A percentile compares a stretch with the other conserved stretches of the same genome.
Conservation (phyloP, 345 rosid genomes). For the Gossypium bickii region DNA sequence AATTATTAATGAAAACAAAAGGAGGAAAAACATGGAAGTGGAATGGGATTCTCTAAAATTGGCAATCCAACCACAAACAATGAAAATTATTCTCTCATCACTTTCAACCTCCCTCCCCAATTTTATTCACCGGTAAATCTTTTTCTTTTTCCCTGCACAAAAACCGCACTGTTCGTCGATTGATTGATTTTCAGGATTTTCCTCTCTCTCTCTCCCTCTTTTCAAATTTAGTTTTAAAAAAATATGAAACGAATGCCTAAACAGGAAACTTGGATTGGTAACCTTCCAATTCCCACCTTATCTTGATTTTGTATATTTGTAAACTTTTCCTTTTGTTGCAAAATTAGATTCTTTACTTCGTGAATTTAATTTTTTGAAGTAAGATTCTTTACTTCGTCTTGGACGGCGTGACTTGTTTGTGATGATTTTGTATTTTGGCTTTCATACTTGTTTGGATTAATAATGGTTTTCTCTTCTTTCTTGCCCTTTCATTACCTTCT, state of each 20-base stretch:
- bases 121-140: slow-evolving; percentile 15
- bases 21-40: slow-evolving; percentile 25
- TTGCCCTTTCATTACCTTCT: background rate
- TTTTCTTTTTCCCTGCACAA: background rate
- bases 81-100: slow-evolving; percentile 18
- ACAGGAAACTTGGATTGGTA: slow-evolving; percentile 34
- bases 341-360: slow-evolving; percentile 22
- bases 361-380: slow-evolving; percentile 8
- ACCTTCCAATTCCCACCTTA: slow-evolving; percentile 14
- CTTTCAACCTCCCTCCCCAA: slow-evolving; percentile 11
- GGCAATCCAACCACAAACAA: slow-evolving; percentile 19
- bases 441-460: background rate
- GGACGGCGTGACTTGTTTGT: slow-evolving; percentile 15
- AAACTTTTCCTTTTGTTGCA: background rate
- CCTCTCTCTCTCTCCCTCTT: background rate
- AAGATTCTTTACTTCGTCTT: slow-evolving; percentile 33
- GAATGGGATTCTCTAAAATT: slow-evolving; percentile 38
- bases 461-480: background rate
- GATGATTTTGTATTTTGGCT: background rate
- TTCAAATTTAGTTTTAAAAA: background rate
- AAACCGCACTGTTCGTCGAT: background rate
- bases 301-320: slow-evolving; percentile 20
- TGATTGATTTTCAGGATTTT: background rate
- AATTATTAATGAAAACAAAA: background rate
- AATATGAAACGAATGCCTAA: slow-evolving; percentile 20